Evolutionary conservation across 1,284 basidiomycete genomes (phyloP).

Genomic region (Cutaneotrichosporon mucoides): DNA sequence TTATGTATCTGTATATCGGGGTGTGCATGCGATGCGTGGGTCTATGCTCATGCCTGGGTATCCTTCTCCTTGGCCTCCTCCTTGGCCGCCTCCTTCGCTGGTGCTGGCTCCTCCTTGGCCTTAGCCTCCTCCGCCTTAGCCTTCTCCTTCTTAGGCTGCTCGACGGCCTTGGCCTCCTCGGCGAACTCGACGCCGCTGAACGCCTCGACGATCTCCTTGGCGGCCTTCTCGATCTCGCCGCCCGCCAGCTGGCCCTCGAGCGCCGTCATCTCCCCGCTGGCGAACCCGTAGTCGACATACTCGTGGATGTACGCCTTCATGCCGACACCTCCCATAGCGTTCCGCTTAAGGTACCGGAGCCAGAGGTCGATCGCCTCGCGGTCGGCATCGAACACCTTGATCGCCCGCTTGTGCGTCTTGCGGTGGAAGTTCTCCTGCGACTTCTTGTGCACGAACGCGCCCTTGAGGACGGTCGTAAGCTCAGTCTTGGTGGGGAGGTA

Average conservation of each 20-base stretch:
- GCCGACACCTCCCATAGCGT: slow-evolving; percentile 80
- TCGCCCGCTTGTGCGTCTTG: slow-evolving; percentile 71
- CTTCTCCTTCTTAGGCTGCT: neutral
- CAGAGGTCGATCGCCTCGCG: slow-evolving; percentile 73
- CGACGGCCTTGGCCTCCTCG: neutral
- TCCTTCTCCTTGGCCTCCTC: slow-evolving; percentile 6
- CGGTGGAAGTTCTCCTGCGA: slow-evolving; percentile 93
- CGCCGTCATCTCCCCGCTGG: slow-evolving; percentile 52
- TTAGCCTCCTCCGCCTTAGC: neutral
- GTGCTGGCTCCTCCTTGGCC: neutral
- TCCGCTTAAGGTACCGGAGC: slow-evolving; percentile 72
- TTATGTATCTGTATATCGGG: slow-evolving; percentile 12
- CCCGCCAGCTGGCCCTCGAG: slow-evolving; percentile 16
- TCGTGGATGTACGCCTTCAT: slow-evolving; percentile 78
- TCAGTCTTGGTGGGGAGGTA: slow-evolving; percentile 70
- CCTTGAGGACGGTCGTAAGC: slow-evolving; percentile 80
- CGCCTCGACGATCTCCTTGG: slow-evolving; percentile 25
- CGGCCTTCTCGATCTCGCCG: slow-evolving; percentile 22
- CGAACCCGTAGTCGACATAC: slow-evolving; percentile 63
- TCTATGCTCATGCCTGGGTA: slow-evolving; percentile 1
- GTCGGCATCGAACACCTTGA: slow-evolving; percentile 89
- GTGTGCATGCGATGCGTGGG: slow-evolving; percentile 6
- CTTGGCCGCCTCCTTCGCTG: neutral
- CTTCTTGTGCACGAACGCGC: slow-evolving; percentile 92
- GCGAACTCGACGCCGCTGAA: slow-evolving; percentile 22